Percentiles rank a stretch among this genome's conserved stretches.
Conservation (phyloP, 2,329 filamentous ascomycete species). For the Trichoderma brevicompactum region DNA sequence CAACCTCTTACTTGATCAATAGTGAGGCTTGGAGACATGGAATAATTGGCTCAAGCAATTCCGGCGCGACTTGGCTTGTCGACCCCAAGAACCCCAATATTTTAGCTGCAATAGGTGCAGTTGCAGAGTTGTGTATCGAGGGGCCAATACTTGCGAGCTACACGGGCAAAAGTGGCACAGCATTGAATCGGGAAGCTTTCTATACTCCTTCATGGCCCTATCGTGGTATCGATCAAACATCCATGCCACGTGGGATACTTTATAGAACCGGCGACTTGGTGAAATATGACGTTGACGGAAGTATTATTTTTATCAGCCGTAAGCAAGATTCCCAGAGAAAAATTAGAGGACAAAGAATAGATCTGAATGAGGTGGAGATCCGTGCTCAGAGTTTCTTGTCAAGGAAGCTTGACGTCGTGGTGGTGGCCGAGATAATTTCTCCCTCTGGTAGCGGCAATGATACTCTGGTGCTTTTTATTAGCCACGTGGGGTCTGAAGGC, state of each 20-base stretch:
- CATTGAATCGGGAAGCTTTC: not conserved
- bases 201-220: conserved; percentile 3
- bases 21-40: not conserved
- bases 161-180: not conserved
- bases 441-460: not conserved
- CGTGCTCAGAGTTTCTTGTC: not conserved
- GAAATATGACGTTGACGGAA: conserved; percentile 11
- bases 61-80: conserved; percentile 12
- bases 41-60: not conserved
- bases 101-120: conserved; percentile 9
- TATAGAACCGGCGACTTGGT: conserved; percentile 25
- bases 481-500: not conserved
- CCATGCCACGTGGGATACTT: not conserved
- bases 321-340: conserved; percentile 19
- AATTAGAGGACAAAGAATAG: conserved; percentile 52
- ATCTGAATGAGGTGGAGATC: conserved; percentile 39
- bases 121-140: conserved; percentile 18
- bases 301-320: not conserved
- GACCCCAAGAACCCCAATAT: not conserved
- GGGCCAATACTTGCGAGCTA: conserved; percentile 16
- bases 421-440: conserved; percentile 27
- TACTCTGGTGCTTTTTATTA: conserved; percentile 21
- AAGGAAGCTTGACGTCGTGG: not conserved
- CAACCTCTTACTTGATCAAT: conserved; percentile 3
- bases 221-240: not conserved